Base-by-base conservation (phyloP, 1,284 basidiomycete genomes). In the Cerrena zonata region DNA sequence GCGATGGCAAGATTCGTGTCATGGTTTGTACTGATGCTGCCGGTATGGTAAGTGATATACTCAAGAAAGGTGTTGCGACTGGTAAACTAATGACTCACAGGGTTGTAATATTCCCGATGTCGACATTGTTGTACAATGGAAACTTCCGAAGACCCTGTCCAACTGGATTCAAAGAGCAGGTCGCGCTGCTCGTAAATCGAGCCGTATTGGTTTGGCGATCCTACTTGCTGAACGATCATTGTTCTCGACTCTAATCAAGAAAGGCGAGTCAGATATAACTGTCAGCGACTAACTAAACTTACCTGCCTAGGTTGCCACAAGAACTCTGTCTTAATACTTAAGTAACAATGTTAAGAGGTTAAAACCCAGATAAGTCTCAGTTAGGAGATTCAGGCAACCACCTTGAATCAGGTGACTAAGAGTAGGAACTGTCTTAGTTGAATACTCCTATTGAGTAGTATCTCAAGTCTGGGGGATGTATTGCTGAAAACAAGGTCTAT, bases 1-100 rank as follows among this genome's bases (percentile, higher is more conserved):
- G 53, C 4, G 5, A 12, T 0, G 56, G 56, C 1, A 15, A 23
- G 1, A 49, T 63, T 1, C 55, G 58, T 0, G 51, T 63, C 10
- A 22, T 63, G 3, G 54, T 62, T 0, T 62, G 61, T 25, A 60
- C 58, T 3, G 5, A 80, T 37, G 58, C 57, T 0, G 57, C 61
- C 1, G 59, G 59, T 3, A 60, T 62, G 61, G 59, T 59, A 27
- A 25, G 57, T 49, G 59, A 25, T 45, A 58, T 47, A 49, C 65
- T 25, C 59, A 69, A 41, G 45, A 27, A 11, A 47, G 15, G 23
- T 18, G 15, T 15, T 46, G 26, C 11, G 4, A 24, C n/a, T 40
- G 37, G 39, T 47, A 26, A n/a, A n/a, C n/a, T n/a, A n/a, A n/a
- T n/a, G n/a, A n/a, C n/a, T n/a, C n/a, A 15, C 27, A 63, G 60